A percentile compares a stretch with the other conserved stretches of the same genome.
Evolutionary conservation across 306 rosid genomes (phyloP).

Genomic region (Rosa multiflora): DNA sequence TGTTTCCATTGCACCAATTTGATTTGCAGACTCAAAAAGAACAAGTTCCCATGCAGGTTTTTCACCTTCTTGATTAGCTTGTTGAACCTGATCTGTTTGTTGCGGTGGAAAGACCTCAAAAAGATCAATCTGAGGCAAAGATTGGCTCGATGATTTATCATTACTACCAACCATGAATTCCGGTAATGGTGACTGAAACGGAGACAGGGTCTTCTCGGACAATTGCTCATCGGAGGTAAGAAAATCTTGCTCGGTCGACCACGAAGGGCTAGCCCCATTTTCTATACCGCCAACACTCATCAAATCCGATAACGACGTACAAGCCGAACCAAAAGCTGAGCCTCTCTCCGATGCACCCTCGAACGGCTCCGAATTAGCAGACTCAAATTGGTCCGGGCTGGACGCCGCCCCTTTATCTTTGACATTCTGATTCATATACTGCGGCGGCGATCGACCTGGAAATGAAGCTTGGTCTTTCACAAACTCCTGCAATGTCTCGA

Average conservation of each 20-base stretch:
- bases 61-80: not conserved
- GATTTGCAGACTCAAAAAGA: constrained; percentile 37
- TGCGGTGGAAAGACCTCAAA: constrained; percentile 22
- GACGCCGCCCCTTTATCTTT: not conserved
- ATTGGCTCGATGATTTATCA: constrained; percentile 11
- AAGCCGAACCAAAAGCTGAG: constrained; percentile 40
- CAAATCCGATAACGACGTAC: constrained; percentile 61
- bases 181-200: not conserved
- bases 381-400: constrained; percentile 20
- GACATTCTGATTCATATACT: not conserved
- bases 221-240: constrained; percentile 23
- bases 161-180: not conserved
- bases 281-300: constrained; percentile 24
- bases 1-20: not conserved
- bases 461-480: constrained; percentile 72
- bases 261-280: constrained; percentile 35
- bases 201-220: not conserved
- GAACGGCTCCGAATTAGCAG: constrained; percentile 28
- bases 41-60: constrained; percentile 61
- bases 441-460: constrained; percentile 27
- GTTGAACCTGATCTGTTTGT: constrained; percentile 13
- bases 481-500: constrained; percentile 72
- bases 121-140: not conserved
- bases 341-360: constrained; percentile 34
- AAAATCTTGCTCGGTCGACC: constrained; percentile 33